Conservation (phyloP, 164 flowering plant genomes). For the Dillenia suffruticosa region DNA sequence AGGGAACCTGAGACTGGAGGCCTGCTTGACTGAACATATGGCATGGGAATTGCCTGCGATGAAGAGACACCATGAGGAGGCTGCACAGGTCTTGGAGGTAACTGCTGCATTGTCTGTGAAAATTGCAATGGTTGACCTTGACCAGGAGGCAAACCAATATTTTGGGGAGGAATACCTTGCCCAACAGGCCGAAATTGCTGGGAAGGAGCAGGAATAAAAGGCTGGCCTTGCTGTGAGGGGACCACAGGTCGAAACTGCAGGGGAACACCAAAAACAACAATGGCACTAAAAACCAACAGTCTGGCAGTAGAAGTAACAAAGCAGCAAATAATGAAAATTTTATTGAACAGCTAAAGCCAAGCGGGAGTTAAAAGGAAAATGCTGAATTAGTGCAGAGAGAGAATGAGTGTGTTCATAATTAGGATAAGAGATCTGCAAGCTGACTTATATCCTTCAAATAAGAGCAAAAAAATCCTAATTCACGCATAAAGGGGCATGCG, state of each 20-base stretch:
- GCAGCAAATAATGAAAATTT: background rate
- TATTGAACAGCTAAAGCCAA: background rate
- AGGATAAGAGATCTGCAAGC: background rate
- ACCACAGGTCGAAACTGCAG: conserved; percentile 71
- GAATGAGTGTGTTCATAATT: conserved; percentile 26
- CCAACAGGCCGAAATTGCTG: conserved; percentile 70
- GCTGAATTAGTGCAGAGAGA: conserved; percentile 1
- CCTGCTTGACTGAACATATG: conserved; percentile 51
- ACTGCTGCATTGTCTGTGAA: conserved; percentile 74
- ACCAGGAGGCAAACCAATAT: conserved; percentile 40
- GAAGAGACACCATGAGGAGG: conserved; percentile 50
- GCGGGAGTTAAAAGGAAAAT: background rate
- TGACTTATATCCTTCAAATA: too few species aligned
- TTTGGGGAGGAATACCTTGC: conserved; percentile 37
- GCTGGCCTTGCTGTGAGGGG: conserved; percentile 62
- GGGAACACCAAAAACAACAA: background rate
- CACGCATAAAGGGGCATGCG: too few species aligned
- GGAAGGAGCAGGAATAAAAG: conserved; percentile 39
- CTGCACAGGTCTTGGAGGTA: conserved; percentile 53
- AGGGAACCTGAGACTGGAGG: conserved; percentile 41
- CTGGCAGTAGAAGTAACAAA: background rate
- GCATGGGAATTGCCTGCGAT: conserved; percentile 52
- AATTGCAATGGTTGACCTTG: conserved; percentile 58
- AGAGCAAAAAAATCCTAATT: too few species aligned
- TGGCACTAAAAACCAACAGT: too few species aligned